Evolutionary conservation across 1,284 basidiomycete genomes (phyloP), one percentile per base, ranked within the genome.

Genomic region (Naganishia sp.): DNA sequence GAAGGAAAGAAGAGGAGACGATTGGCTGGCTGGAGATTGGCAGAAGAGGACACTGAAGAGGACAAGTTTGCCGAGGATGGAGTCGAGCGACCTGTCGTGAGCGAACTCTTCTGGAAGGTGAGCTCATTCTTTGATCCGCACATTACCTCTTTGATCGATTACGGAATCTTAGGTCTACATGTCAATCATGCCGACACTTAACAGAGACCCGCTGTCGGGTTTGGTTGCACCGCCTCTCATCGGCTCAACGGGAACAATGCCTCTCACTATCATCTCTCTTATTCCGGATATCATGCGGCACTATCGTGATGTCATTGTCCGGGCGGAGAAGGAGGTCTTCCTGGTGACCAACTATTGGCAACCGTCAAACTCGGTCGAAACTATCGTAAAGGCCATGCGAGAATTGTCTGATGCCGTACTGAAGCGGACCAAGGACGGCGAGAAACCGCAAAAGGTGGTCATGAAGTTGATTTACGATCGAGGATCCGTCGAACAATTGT

Each of bases 381-480:
- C 82, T 33, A 81, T 88, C 63, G 80, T 83, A 9, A 79, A 83
- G 39, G 84, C 85, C 0, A 77, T 89, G 10, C 80, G 79, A 21
- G 84, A 87, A 67, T 80, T 89, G 15, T 68, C 63, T n/a, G 57
- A 53, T 11, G 55, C 48, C 10, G 63, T 57, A 3, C 39, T 68
- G 36, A 54, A 64, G 25, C 48, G 57, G 23, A 61, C 63, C 42
- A 42, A 28, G 39, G 7, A 48, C 5, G 65, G 65, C 33, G 55
- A 64, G 45, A 50, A 55, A 31, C 53, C 66, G 0, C 77, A 77
- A 15, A 84, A 82, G 70, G 82, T 87, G n/a, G 80, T 88, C 54
- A 80, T 81, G 72, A 82, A 83, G 74, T 75, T 89, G 72, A 84
- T 88, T 73, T 89, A 88, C 76, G 87, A 89, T 72, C 83, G 87